phyloP scores from a whole-genome alignment of 768 basidiomycete species.

The Hebeloma cylindrosporum region DNA sequence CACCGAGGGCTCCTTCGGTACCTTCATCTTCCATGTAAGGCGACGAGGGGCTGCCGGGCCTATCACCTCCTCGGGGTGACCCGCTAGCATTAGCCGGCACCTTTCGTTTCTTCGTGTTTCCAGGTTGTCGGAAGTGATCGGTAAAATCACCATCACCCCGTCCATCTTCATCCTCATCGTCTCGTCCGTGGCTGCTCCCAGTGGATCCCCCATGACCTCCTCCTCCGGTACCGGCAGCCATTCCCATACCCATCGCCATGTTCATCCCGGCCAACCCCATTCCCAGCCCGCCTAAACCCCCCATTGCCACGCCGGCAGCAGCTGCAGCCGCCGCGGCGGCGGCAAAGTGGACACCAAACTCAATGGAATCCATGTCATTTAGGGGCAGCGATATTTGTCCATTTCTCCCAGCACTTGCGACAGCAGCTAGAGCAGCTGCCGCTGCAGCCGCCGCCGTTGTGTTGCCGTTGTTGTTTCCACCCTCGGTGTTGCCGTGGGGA shows the following conservation, averaged over 20 bases:
- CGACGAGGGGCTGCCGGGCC: slow-evolving; percentile 16
- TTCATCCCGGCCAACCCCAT: slow-evolving; percentile 17
- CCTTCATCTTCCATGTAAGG: slow-evolving; percentile 18
- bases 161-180: slow-evolving; percentile 56
- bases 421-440: slow-evolving; percentile 21
- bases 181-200: slow-evolving; percentile 22
- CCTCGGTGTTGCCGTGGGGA: neutral
- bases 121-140: slow-evolving; percentile 72
- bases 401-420: slow-evolving; percentile 19
- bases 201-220: slow-evolving; percentile 1
- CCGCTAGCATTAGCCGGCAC: slow-evolving; percentile 69
- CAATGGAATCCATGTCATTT: slow-evolving; percentile 24
- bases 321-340: slow-evolving; percentile 27
- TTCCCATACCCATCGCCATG: slow-evolving; percentile 14
- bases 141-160: slow-evolving; percentile 57
- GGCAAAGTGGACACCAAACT: slow-evolving; percentile 31
- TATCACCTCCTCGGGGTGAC: slow-evolving; percentile 36
- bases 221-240: neutral
- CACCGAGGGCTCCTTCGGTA: slow-evolving; percentile 3
- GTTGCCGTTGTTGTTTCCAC: slow-evolving; percentile 2
- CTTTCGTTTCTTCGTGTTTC: slow-evolving; percentile 87
- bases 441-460: slow-evolving; percentile 17
- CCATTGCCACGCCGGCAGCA: slow-evolving; percentile 25
- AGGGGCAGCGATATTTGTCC: slow-evolving; percentile 19
- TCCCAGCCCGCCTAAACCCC: slow-evolving; percentile 21